Conservation (phyloP, 805 yeast species). For the Tetrapisispora iriomotensis region DNA sequence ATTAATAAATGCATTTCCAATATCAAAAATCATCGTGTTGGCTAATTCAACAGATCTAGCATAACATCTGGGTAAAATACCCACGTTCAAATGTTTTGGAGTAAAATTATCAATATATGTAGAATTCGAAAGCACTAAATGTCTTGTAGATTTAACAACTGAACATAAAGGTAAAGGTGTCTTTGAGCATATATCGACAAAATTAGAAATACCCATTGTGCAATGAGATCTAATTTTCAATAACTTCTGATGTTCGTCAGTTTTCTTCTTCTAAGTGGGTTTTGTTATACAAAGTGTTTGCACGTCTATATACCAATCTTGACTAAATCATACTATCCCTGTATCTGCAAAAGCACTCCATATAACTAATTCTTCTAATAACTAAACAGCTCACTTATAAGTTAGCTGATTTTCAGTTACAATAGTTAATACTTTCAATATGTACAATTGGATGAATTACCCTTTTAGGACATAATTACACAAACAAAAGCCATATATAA, state of each 20-base stretch:
- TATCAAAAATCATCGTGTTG: constrained; percentile 81
- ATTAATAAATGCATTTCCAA: constrained; percentile 81
- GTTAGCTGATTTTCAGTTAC: background rate
- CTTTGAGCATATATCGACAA: constrained; percentile 43
- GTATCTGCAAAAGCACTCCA: too few relatives aligned
- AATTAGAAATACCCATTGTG: constrained; percentile 26
- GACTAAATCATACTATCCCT: too few relatives aligned
- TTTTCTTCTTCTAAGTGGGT: too few relatives aligned
- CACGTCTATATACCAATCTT: too few relatives aligned
- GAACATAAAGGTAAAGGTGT: constrained; percentile 77
- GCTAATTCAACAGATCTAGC: constrained; percentile 81
- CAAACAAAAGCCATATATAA: background rate
- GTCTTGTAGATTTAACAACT: constrained; percentile 47
- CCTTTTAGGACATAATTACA: background rate
- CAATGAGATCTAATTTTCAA: too few relatives aligned
- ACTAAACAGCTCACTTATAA: too few relatives aligned
- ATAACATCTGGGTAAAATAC: constrained; percentile 70
- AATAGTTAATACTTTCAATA: background rate
- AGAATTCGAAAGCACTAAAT: constrained; percentile 18
- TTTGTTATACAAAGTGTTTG: too few relatives aligned
- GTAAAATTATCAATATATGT: constrained; percentile 15
- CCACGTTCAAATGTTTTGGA: constrained; percentile 34
- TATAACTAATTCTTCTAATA: too few relatives aligned
- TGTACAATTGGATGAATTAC: background rate
- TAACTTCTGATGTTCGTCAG: too few relatives aligned